phyloP scores from a whole-genome alignment of 192 early-diverging fungal genomes.

The Podila epicladia region DNA sequence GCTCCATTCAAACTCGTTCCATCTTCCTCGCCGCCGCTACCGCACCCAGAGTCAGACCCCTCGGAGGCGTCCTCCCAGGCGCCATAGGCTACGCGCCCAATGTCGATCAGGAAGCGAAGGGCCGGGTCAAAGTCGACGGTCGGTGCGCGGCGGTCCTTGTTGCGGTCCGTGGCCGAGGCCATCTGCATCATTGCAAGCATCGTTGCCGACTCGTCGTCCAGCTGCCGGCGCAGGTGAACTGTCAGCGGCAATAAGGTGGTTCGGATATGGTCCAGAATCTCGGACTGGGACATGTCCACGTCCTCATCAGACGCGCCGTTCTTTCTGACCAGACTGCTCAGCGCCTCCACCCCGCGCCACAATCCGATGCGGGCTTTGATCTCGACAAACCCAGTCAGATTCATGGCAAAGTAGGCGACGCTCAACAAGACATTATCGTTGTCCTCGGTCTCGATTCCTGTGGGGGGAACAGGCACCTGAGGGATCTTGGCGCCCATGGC shows the following conservation, averaged over 20 bases:
- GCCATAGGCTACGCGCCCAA: slow-evolving; percentile 43
- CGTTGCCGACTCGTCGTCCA: slow-evolving; percentile 44
- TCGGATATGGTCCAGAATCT: slow-evolving; percentile 49
- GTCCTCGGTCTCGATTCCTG: neutral
- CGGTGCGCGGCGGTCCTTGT: slow-evolving; percentile 5
- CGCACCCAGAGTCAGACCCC: slow-evolving; percentile 42
- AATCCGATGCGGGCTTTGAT: slow-evolving; percentile 48
- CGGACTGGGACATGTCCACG: slow-evolving; percentile 34
- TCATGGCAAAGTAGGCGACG: slow-evolving; percentile 45
- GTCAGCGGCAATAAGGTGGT: slow-evolving; percentile 41
- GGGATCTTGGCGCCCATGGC: slow-evolving; percentile 15
- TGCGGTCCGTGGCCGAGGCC: slow-evolving; percentile 15
- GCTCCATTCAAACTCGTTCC: neutral
- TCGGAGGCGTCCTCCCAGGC: slow-evolving; percentile 48
- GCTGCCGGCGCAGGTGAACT: slow-evolving; percentile 40
- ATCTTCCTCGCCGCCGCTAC: slow-evolving; percentile 44
- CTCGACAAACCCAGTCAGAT: slow-evolving; percentile 44
- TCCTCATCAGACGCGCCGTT: neutral
- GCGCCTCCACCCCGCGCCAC: slow-evolving; percentile 41
- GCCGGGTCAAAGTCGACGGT: slow-evolving; percentile 45
- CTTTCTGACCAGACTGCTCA: slow-evolving; percentile 29
- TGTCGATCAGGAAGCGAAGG: slow-evolving; percentile 37
- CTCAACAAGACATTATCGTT: slow-evolving; percentile 32
- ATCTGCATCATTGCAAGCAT: slow-evolving; percentile 38
- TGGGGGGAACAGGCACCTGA: neutral